These are phyloP conservation scores for Bullera alba DNA, from an alignment of 768 basidiomycete genomes.

Conservation along the genomic window DNA sequence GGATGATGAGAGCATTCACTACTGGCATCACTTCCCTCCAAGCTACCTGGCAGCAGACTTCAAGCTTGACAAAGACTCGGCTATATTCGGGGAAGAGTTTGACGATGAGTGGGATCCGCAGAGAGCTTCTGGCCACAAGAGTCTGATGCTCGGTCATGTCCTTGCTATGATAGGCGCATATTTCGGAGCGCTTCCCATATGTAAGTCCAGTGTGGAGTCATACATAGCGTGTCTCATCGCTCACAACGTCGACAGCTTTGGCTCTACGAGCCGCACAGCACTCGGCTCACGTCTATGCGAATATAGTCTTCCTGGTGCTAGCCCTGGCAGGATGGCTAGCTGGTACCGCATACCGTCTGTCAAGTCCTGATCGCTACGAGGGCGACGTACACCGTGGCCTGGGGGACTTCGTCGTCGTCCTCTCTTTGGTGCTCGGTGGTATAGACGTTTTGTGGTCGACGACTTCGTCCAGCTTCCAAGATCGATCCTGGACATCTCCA, in stretches of 20 bases:
- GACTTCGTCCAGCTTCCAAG: conserved; percentile 6
- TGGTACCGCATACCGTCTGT: conserved; percentile 64
- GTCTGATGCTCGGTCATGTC: conserved; percentile 67
- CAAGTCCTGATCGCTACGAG: conserved; percentile 63
- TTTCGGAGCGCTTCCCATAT: conserved; percentile 71
- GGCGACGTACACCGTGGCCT: conserved; percentile 57
- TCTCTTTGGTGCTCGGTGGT: conserved; percentile 50
- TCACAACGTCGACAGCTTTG: conserved; percentile 54
- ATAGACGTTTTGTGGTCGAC: too few relatives aligned
- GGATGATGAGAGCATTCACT: conserved; percentile 20
- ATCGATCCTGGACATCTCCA: conserved; percentile 21
- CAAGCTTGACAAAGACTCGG: conserved; percentile 22
- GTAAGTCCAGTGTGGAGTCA: conserved; percentile 50
- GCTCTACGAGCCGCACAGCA: conserved; percentile 71
- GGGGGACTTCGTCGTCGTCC: conserved; percentile 56
- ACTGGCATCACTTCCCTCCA: conserved; percentile 26
- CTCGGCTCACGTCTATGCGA: conserved; percentile 55
- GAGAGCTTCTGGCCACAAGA: conserved; percentile 31
- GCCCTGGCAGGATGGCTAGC: conserved; percentile 60
- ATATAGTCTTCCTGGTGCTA: conserved; percentile 60
- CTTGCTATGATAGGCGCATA: conserved; percentile 70
- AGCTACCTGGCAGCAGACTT: conserved; percentile 33
- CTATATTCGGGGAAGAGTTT: conserved; percentile 36
- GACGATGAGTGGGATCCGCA: conserved; percentile 20
- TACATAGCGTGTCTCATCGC: background rate